phyloP scores from a whole-genome alignment of 1,284 basidiomycete genomes.

The Heterobasidion irregulare region DNA sequence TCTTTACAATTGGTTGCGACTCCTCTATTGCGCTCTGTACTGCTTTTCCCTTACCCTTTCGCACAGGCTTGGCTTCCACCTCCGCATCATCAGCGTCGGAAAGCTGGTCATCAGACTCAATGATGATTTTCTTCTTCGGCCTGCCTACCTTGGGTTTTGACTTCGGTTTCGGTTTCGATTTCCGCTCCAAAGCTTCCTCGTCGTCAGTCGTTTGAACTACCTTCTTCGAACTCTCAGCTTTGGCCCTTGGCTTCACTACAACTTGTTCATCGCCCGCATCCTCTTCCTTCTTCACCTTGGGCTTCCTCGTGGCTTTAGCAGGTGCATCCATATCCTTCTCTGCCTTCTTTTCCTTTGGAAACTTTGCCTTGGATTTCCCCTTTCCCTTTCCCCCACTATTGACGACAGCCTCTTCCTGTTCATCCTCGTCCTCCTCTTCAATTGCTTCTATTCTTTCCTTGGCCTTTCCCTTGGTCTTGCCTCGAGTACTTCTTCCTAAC shows the following conservation, averaged over 20 bases:
- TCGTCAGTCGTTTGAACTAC: slow-evolving; percentile 1
- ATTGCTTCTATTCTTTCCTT: slow-evolving; percentile 23
- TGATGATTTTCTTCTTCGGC: neutral
- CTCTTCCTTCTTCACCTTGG: slow-evolving; percentile 6
- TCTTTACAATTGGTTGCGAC: neutral
- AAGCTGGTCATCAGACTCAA: neutral
- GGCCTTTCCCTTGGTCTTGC: slow-evolving; percentile 17
- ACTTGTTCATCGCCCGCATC: slow-evolving; percentile 13
- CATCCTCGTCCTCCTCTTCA: slow-evolving; percentile 21
- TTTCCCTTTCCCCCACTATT: slow-evolving; percentile 9
- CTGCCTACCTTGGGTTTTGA: neutral
- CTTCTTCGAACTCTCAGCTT: slow-evolving; percentile 5
- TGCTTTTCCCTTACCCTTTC: neutral
- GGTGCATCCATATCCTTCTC: slow-evolving; percentile 1
- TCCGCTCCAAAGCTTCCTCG: slow-evolving; percentile 1
- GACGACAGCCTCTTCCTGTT: slow-evolving; percentile 7
- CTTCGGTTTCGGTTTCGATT: slow-evolving; percentile 2
- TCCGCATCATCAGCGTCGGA: neutral
- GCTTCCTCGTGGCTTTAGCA: slow-evolving; percentile 4
- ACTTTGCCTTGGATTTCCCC: slow-evolving; percentile 10
- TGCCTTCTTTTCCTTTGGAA: slow-evolving; percentile 6
- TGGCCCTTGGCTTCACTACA: slow-evolving; percentile 3
- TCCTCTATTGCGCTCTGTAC: neutral
- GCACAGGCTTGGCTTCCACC: neutral
- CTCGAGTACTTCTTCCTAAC: slow-evolving; percentile 14